Percentiles rank a stretch among this genome's conserved stretches.
phyloP scores from a whole-genome alignment of 1,284 basidiomycete genomes.

The Agroathelia rolfsii region DNA sequence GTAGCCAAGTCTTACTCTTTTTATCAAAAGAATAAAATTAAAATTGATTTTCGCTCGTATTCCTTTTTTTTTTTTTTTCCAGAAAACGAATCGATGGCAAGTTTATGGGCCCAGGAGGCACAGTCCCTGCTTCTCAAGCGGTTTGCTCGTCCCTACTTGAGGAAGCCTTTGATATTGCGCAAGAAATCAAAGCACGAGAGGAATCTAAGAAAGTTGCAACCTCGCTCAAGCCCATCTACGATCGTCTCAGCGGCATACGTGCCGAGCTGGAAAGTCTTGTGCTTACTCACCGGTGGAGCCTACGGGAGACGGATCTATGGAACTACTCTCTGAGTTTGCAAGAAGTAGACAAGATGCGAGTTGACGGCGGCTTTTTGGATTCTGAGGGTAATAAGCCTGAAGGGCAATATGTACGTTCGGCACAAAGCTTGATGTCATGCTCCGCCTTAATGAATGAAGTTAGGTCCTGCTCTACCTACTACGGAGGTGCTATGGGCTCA shows the following conservation, averaged over 20 bases:
- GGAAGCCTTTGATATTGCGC: conserved; percentile 93
- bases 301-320: conserved; percentile 93
- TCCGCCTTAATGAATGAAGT: not conserved
- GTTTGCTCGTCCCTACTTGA: conserved; percentile 86
- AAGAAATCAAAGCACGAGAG: conserved; percentile 93
- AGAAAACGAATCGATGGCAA: conserved; percentile 94
- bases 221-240: conserved; percentile 90
- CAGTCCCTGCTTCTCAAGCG: conserved; percentile 85
- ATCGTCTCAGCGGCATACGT: conserved; percentile 81
- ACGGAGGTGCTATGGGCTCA: conserved; percentile 91
- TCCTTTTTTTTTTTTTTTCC: conserved; percentile 6
- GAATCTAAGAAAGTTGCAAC: conserved; percentile 85
- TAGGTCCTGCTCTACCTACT: conserved; percentile 90
- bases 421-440: not conserved
- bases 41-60: conserved; percentile 12
- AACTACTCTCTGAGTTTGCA: conserved; percentile 91
- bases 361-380: conserved; percentile 96
- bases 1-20: conserved; percentile 30
- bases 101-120: conserved; percentile 88
- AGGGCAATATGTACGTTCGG: conserved; percentile 74
- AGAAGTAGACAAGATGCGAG: conserved; percentile 94
- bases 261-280: conserved; percentile 83
- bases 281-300: conserved; percentile 93
- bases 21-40: conserved; percentile 15
- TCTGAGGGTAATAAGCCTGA: conserved; percentile 84